Evolutionary conservation across 1,139 yeast genomes (phyloP), one percentile per base, ranked within the genome.

Genomic region (Hemisphaericaspora xylanilytica): DNA sequence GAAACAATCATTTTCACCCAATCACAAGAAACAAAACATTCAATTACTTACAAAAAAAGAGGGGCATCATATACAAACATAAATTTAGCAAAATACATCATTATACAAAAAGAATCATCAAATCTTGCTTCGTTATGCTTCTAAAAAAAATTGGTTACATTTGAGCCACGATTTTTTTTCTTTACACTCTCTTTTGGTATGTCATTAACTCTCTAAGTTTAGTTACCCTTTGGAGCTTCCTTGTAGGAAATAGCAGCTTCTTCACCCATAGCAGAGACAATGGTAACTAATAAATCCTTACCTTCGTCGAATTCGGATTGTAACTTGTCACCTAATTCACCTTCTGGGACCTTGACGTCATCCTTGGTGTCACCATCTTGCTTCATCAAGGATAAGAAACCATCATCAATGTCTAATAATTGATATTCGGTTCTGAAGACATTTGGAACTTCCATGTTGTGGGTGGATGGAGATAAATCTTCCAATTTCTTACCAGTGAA

Each of bases 381-480:
- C 80, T 90, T 86, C 97, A 92, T 90, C 74, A 92, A 83, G 67
- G 88, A 86, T 68, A 94, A 85, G 94, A 73, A 92, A 54, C 96
- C 98, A 64, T 92, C 98, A 66, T 92, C 98, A 64, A 92, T 89
- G 79, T 94, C 95, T 74, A 92, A 84, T 74, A 92, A 86, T 79
- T 87, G 96, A 84, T 51, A 92, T 80, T 92, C 98, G 59, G 82
- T 80, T 84, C 98, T 94, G 66, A 70, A 64, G 63, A 92, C 98
- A 70, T 88, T 84, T 77, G 98, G 98, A 68, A 92, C 97, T 76
- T 92, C 97, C 97, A 92, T 90, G 80, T 92, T 92, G 83, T 92
- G 98, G 79, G 98, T 92, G 53, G 98, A 92, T 75, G 98, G 98
- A 57, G 98, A 92, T 72, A 92, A 86, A 76, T 92, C 98, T 81